A percentile compares a stretch with the other conserved stretches of the same genome.
Conservation (phyloP, 140 eudicot genomes). For the Ambrosia hybrid region DNA sequence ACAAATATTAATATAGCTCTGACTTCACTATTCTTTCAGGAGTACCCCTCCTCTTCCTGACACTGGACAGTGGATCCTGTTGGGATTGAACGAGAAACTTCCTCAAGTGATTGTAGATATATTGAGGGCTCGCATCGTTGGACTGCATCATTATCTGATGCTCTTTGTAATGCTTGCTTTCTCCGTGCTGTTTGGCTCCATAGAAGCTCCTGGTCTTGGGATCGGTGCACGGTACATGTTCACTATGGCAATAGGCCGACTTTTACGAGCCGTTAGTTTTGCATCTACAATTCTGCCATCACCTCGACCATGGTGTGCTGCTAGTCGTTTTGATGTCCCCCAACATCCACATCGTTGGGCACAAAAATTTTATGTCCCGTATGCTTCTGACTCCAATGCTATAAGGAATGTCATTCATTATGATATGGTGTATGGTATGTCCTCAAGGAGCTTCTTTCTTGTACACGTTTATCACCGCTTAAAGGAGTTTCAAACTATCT, state of each 20-base stretch:
- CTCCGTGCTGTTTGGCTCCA: conserved; percentile 82
- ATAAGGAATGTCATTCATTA: conserved; percentile 51
- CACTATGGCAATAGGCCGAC: conserved; percentile 92
- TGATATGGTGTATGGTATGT: conserved; percentile 80
- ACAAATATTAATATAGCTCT: conserved; percentile 9
- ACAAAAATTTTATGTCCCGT: conserved; percentile 87
- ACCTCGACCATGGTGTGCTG: conserved; percentile 98
- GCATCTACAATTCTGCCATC: conserved; percentile 94
- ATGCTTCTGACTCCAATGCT: conserved; percentile 68
- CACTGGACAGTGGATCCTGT: conserved; percentile 92
- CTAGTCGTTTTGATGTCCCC: conserved; percentile 78
- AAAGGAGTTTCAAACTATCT: too few species aligned
- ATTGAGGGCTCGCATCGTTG: conserved; percentile 82
- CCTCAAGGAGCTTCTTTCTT: background rate
- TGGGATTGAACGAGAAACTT: conserved; percentile 79
- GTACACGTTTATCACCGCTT: background rate
- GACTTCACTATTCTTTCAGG: conserved; percentile 45
- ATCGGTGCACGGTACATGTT: conserved; percentile 95
- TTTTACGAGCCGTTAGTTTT: conserved; percentile 78
- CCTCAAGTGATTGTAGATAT: conserved; percentile 68
- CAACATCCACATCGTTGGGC: conserved; percentile 85
- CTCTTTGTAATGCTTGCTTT: conserved; percentile 91
- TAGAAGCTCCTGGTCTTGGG: conserved; percentile 98
- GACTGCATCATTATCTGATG: conserved; percentile 90
- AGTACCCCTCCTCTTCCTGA: conserved; percentile 87